A percentile compares a stretch with the other conserved stretches of the same genome.
These are phyloP conservation scores for Paramecium sexaurelia DNA, from an alignment of 73 alveolate species.

Conservation along the genomic window DNA sequence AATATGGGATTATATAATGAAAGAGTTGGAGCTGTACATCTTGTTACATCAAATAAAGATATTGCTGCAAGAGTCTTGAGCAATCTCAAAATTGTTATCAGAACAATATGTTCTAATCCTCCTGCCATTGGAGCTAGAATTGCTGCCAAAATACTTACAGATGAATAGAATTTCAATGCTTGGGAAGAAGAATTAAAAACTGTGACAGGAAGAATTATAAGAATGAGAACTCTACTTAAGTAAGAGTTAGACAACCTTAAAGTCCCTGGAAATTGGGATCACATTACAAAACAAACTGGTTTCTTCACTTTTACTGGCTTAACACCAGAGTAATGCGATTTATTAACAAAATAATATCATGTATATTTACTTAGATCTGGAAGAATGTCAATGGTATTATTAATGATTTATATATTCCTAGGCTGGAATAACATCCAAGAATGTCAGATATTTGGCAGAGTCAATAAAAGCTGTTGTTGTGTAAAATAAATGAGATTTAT, in stretches of 20 bases:
- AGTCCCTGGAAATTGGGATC: constrained; percentile 93
- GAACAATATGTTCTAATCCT: constrained; percentile 93
- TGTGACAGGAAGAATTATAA: constrained; percentile 89
- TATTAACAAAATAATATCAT: constrained; percentile 85
- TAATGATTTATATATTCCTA: constrained; percentile 63
- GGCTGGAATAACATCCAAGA: constrained; percentile 90
- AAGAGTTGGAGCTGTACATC: constrained; percentile 94
- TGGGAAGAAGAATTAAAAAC: constrained; percentile 89
- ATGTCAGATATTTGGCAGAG: constrained; percentile 91
- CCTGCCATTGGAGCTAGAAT: constrained; percentile 97
- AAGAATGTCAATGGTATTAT: constrained; percentile 87
- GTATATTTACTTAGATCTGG: constrained; percentile 87
- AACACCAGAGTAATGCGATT: constrained; percentile 89
- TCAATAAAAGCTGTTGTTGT: constrained; percentile 91
- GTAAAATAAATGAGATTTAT: not conserved
- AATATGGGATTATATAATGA: constrained; percentile 96
- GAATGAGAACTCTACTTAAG: constrained; percentile 86
- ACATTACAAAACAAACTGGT: constrained; percentile 90
- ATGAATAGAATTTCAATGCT: constrained; percentile 76
- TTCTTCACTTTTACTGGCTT: constrained; percentile 97
- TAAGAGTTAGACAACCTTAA: constrained; percentile 77
- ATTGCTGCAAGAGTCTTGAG: constrained; percentile 82
- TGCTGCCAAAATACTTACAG: constrained; percentile 83
- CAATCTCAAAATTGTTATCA: constrained; percentile 82
- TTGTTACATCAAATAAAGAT: constrained; percentile 85